Percentiles rank a stretch among this genome's conserved stretches.
phyloP scores from a whole-genome alignment of 148 eudicot species.

The Camellia japonica region DNA sequence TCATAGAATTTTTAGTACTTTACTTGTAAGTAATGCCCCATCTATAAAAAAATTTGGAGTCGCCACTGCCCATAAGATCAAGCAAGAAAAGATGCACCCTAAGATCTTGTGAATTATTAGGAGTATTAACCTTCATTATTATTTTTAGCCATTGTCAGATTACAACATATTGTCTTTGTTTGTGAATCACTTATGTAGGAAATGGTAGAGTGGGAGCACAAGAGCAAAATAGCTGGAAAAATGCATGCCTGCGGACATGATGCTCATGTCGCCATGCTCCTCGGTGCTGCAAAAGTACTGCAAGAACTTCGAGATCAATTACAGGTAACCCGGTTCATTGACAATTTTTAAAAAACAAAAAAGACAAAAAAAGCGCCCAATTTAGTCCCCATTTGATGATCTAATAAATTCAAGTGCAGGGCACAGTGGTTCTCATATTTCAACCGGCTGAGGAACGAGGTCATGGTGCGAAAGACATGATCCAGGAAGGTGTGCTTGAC shows the following conservation, averaged over 20 bases:
- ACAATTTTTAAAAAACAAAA: no score
- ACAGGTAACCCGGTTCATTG: constrained; percentile 18
- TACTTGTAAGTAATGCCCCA: no score
- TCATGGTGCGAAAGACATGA: constrained; percentile 37
- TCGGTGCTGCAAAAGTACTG: constrained; percentile 43
- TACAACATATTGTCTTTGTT: no score
- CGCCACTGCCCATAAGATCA: no score
- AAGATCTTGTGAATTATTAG: no score
- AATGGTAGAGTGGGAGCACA: constrained; percentile 46
- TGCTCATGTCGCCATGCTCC: constrained; percentile 51
- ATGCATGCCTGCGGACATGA: constrained; percentile 61
- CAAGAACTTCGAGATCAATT: constrained; percentile 27
- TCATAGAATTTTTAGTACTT: no score
- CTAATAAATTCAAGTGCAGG: constrained; percentile 13
- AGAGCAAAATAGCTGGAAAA: constrained; percentile 40
- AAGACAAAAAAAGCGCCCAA: no score
- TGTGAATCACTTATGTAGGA: constrained; percentile 19
- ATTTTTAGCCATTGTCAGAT: no score
- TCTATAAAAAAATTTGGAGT: no score
- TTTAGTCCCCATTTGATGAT: neutral
- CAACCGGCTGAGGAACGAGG: constrained; percentile 49
- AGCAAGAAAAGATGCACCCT: no score
- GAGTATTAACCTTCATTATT: no score
- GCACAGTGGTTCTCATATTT: constrained; percentile 37
- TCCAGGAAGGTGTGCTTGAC: constrained; percentile 30